Evolutionary conservation across 805 yeast genomes (phyloP), one percentile per base, ranked within the genome.

Genomic region (Schwanniomyces vanrijiae): DNA sequence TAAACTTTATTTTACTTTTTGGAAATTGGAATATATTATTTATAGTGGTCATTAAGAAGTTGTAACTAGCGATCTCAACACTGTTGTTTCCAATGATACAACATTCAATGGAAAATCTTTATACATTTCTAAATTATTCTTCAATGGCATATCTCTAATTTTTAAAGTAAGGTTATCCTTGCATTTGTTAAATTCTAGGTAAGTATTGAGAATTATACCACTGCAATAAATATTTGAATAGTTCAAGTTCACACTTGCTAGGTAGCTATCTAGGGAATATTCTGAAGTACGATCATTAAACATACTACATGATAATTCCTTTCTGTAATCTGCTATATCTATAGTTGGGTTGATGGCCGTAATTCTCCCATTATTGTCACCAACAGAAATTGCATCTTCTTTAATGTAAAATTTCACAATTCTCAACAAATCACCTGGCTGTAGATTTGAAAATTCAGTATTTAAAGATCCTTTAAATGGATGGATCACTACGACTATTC

Each of bases 1-100:
- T 20, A 16, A 7, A 10, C 19, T 37, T 19, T 5, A 5, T 22
- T 11, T 13, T 8, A 26, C 29, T 5, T 26, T 22, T 22, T 22
- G 25, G 7, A 37, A 6, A 20, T 13, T 16, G 16, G 9, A 37
- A 2, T 4, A 21, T 13, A 10, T 16, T 16, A 37, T 10, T 19
- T 37, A 7, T 8, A 37, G 16, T 37, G 18, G 4, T 20, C 9
- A n/a, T 9, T 11, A 37, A 21, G 44, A 37, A 24, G 44, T 26
- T 14, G 45, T 46, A 25, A 33, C 39, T 45, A 48, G 42, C 10
- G 45, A 47, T 40, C 47, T 47, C 31, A 66, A 48, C 3, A 68
- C 51, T 1, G 70, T 66, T 2, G 69, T 66, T 50, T 68, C 71
- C 29, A 68, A 54, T 1, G 71, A 61, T 18, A 66, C 62, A 11